Percentiles rank a stretch among this genome's conserved stretches.
Conservation (phyloP, 1,284 basidiomycete species). For the Abortiporus biennis region DNA sequence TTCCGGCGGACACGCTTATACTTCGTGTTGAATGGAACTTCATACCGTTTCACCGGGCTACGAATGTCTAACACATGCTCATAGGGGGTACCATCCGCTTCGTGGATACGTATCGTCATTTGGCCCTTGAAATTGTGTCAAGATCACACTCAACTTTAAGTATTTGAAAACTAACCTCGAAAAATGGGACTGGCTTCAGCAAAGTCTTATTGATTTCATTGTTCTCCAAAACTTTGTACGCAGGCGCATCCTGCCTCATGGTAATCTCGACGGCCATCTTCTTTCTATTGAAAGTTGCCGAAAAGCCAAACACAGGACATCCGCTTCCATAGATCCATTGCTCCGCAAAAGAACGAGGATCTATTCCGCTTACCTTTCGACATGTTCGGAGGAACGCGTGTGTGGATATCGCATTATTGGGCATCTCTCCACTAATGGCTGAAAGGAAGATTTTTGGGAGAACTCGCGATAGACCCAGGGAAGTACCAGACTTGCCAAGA, state of each 20-base stretch:
- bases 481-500: conserved; percentile 92
- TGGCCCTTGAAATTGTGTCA: conserved; percentile 56
- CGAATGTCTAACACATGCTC: conserved; percentile 97
- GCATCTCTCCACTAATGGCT: conserved; percentile 89
- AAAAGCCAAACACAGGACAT: conserved; percentile 87
- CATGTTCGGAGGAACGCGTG: conserved; percentile 89
- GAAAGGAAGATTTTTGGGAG: conserved; percentile 94
- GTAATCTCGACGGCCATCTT: conserved; percentile 97
- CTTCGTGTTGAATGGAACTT: conserved; percentile 99
- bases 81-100: conserved; percentile 98
- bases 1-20: conserved; percentile 96
- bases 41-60: conserved; percentile 82
- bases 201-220: conserved; percentile 63
- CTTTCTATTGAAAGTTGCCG: conserved; percentile 93
- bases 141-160: conserved; percentile 6
- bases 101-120: conserved; percentile 98
- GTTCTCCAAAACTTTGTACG: conserved; percentile 60
- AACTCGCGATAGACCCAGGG: conserved; percentile 89
- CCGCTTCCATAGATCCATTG: conserved; percentile 99
- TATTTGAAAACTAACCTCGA: conserved; percentile 80
- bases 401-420: conserved; percentile 79
- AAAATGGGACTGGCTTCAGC: conserved; percentile 81
- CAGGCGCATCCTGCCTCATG: conserved; percentile 86
- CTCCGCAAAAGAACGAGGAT: conserved; percentile 87
- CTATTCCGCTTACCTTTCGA: conserved; percentile 89